Percentiles rank a stretch among this genome's conserved stretches.
phyloP scores from a whole-genome alignment of 2,329 filamentous ascomycete species.

The Exophiala viscosa region DNA sequence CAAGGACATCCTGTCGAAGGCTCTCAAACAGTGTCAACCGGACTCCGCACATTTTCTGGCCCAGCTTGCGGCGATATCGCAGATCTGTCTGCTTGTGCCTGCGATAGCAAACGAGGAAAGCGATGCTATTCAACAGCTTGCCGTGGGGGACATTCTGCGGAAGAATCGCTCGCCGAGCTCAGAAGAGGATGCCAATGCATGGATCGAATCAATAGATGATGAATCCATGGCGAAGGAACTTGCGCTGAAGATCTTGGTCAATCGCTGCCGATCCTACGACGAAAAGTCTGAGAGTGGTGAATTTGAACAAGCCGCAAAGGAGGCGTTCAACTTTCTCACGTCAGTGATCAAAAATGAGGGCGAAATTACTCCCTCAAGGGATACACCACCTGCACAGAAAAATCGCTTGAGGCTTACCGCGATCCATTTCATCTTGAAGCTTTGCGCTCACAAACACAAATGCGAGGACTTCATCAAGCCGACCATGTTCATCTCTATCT shows the following conservation, averaged over 20 bases:
- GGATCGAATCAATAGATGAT: conserved; percentile 71
- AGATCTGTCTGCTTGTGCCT: conserved; percentile 72
- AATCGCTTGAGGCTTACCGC: conserved; percentile 77
- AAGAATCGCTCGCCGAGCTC: conserved; percentile 56
- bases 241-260: conserved; percentile 80
- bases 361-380: conserved; percentile 70
- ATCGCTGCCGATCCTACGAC: conserved; percentile 68
- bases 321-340: conserved; percentile 75
- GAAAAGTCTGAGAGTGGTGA: conserved; percentile 44
- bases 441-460: conserved; percentile 71
- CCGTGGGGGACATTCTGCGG: conserved; percentile 68
- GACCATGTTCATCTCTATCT: conserved; percentile 73
- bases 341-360: conserved; percentile 71
- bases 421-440: conserved; percentile 75
- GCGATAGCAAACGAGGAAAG: conserved; percentile 68
- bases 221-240: conserved; percentile 80
- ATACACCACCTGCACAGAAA: conserved; percentile 74
- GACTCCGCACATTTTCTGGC: conserved; percentile 70
- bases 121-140: conserved; percentile 74
- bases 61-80: conserved; percentile 48
- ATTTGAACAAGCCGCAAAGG: conserved; percentile 53
- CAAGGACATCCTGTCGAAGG: conserved; percentile 74
- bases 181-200: conserved; percentile 53
- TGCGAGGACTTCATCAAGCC: conserved; percentile 69
- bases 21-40: conserved; percentile 70